Percentiles rank a stretch among this genome's conserved stretches.
phyloP scores from a whole-genome alignment of 73 alveolate genomes.

The Loxodes magnus region DNA sequence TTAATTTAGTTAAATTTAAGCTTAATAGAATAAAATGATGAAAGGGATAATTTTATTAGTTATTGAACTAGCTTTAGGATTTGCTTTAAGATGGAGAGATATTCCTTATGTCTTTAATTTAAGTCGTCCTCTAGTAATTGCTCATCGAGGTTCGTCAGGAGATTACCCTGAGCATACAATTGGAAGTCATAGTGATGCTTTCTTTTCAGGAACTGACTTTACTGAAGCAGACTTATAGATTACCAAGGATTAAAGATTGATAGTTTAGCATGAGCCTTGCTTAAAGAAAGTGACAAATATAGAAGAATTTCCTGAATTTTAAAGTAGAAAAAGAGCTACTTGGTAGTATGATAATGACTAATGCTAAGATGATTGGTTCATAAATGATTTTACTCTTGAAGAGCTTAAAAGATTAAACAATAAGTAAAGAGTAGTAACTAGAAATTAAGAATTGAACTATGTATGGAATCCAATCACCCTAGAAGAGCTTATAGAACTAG shows the following conservation, averaged over 20 bases:
- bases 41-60: too few relatives aligned
- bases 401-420: conserved; percentile 18
- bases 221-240: conserved; percentile 44
- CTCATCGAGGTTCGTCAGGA: conserved; percentile 60
- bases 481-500: conserved; percentile 16
- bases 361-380: conserved; percentile 18
- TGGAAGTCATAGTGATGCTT: conserved; percentile 30
- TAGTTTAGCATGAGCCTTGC: conserved; percentile 34
- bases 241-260: conserved; percentile 32
- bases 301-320: conserved; percentile 8
- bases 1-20: too few relatives aligned
- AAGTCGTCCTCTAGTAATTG: conserved; percentile 24
- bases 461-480: conserved; percentile 6
- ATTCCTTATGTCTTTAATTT: neutral
- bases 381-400: conserved; percentile 19
- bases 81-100: too few relatives aligned
- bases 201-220: conserved; percentile 36
- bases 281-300: conserved; percentile 30
- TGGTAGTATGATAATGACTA: conserved; percentile 1
- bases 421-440: conserved; percentile 1
- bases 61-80: too few relatives aligned
- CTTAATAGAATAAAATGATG: too few relatives aligned
- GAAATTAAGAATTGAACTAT: conserved; percentile 11
- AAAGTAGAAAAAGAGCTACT: conserved; percentile 3
- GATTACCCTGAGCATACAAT: conserved; percentile 48